phyloP scores from a whole-genome alignment of 257 asterid genomes.

The Solanum habrochaites region DNA sequence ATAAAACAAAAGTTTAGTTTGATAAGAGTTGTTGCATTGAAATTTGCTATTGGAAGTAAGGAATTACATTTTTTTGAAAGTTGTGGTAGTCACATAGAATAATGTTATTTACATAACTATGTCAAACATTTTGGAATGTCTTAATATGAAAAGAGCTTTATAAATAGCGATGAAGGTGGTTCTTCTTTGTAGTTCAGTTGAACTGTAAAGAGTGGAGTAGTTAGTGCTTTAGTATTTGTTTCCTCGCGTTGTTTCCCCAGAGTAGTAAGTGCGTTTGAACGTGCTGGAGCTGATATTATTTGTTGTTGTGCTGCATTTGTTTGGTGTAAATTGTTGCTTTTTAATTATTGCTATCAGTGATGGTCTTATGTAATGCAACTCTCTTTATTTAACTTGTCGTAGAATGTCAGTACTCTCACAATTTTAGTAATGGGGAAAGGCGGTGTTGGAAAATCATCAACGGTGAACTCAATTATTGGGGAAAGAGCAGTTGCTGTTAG shows the following conservation, averaged over 20 bases:
- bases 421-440: constrained; percentile 96
- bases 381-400: neutral
- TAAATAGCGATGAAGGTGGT: neutral
- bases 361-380: neutral
- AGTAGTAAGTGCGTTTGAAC: neutral
- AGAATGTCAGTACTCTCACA: constrained; percentile 74
- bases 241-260: neutral
- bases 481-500: constrained; percentile 89
- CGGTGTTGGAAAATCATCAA: constrained; percentile 96
- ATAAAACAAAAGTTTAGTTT: neutral
- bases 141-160: neutral
- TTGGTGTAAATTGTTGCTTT: neutral
- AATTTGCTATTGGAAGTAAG: neutral
- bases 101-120: neutral
- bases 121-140: neutral
- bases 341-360: neutral
- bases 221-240: neutral
- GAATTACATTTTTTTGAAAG: neutral
- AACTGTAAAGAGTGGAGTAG: neutral
- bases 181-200: neutral
- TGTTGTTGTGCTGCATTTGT: neutral
- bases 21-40: neutral
- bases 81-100: neutral
- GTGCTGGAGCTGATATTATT: neutral
- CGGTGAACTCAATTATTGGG: constrained; percentile 78